A percentile compares a stretch with the other conserved stretches of the same genome.
Conservation (phyloP, 495 filamentous ascomycete species). For the Lasiosphaeris hirsuta region DNA sequence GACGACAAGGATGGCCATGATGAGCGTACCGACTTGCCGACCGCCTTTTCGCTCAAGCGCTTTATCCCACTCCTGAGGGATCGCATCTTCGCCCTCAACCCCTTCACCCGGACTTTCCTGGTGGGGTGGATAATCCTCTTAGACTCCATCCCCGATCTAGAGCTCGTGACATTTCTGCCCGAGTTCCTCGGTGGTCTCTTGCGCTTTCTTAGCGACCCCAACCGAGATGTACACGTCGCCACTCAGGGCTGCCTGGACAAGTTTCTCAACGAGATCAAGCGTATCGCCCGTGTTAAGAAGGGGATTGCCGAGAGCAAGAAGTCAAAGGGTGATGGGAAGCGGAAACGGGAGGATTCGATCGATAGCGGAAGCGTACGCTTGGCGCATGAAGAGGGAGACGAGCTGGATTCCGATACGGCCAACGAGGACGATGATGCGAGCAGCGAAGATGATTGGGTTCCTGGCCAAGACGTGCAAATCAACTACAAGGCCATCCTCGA, state of each 20-base stretch:
- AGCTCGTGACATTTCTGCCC: conserved; percentile 88
- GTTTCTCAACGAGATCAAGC: conserved; percentile 91
- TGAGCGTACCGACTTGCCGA: conserved; percentile 60
- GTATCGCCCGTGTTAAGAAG: conserved; percentile 87
- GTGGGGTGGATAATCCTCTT: conserved; percentile 94
- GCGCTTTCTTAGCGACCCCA: conserved; percentile 87
- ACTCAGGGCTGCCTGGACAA: conserved; percentile 88
- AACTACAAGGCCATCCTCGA: conserved; percentile 89
- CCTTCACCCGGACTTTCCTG: conserved; percentile 90
- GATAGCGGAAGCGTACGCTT: conserved; percentile 55
- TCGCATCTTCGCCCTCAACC: conserved; percentile 87
- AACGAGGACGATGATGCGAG: conserved; percentile 56
- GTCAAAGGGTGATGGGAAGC: conserved; percentile 61
- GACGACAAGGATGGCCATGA: conserved; percentile 51
- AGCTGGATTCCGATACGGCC: conserved; percentile 56
- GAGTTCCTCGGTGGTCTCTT: conserved; percentile 89
- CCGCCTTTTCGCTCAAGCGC: conserved; percentile 83
- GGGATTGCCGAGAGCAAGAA: conserved; percentile 85
- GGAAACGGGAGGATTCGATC: conserved; percentile 61
- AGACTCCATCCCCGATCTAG: conserved; percentile 95
- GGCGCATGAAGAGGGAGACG: conserved; percentile 42
- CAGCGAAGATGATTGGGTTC: conserved; percentile 90
- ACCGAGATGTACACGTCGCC: conserved; percentile 87
- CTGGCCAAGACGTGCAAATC: conserved; percentile 93
- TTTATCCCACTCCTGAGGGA: conserved; percentile 95